Base-by-base conservation (phyloP, 106 monocot species). In the Dioscorea dumetorum region DNA sequence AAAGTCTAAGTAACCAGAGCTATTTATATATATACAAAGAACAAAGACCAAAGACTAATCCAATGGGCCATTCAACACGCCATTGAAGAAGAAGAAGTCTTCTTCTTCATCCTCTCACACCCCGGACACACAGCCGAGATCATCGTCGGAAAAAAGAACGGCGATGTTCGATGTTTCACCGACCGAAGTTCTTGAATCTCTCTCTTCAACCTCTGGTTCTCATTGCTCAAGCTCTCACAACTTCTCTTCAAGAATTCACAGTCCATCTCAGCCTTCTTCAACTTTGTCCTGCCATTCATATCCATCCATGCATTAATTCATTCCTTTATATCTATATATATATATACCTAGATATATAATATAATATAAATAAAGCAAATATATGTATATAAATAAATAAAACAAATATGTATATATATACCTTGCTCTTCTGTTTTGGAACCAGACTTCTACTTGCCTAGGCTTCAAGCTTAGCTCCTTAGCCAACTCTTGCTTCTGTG, bases 231-330 rank as follows among this genome's bases (percentile, higher is more conserved):
- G 49, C 66, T 74, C 57, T 74, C 66, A 59, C 74, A 74, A 23
- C 66, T 59, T 58, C 59, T 74, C 66, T 74, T 74, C 57, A 74
- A 19, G 74, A 66, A 58, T 18, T 74, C 74, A 48, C 67, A 66
- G 58, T 74, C 74, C 58, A 74, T 56, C 64, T 73, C 73, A 12
- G 63, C 65, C 63, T 73, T 51, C 73, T 73, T 73, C 63, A 73
- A 24, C 59, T 74, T 74, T 5, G 74, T 74, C 66, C 74, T 74
- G n/a, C 57, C 35, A n/a, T n/a, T 3, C 11, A 24, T 54, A 10
- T 24, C 7, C 2, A 22, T n/a, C 6, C 49, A 10, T 48, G 22
- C 50, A 20, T 48, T 10, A 13, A 50, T 11, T 0, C 49, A 49
- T 21, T 14, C 18, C 3, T 48, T n/a, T 4, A 50, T 23, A 22